A percentile compares a stretch with the other conserved stretches of the same genome.
These are phyloP conservation scores for Metschnikowia arizonensis DNA, from an alignment of 805 yeast genomes.

Conservation along the genomic window DNA sequence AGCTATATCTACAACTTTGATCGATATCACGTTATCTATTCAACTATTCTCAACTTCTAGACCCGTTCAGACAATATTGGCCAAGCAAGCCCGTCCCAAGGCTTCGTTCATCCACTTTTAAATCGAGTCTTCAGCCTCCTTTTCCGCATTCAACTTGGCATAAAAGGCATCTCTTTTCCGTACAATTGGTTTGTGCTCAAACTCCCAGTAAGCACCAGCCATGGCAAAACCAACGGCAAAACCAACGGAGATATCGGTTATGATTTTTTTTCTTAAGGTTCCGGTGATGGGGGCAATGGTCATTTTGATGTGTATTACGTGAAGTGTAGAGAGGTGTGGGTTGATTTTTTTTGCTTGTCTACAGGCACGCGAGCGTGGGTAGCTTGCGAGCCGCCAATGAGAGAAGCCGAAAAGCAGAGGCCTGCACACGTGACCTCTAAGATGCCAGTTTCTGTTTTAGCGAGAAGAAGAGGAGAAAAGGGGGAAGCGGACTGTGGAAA, in stretches of 20 bases:
- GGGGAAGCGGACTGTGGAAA: not conserved
- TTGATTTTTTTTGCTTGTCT: slow-evolving; percentile 3
- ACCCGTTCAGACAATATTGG: no score
- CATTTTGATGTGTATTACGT: slow-evolving; percentile 36
- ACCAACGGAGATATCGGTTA: slow-evolving; percentile 74
- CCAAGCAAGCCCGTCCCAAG: no score
- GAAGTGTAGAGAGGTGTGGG: not conserved
- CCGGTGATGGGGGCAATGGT: slow-evolving; percentile 87
- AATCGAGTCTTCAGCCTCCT: slow-evolving; percentile 52
- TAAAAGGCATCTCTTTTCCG: slow-evolving; percentile 82
- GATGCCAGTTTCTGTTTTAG: no score
- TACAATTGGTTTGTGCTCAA: slow-evolving; percentile 72
- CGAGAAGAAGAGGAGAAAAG: not conserved
- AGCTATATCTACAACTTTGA: no score
- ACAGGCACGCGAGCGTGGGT: slow-evolving; percentile 8
- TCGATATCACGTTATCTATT: not conserved
- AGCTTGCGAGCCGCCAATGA: slow-evolving; percentile 11
- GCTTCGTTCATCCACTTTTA: slow-evolving; percentile 4
- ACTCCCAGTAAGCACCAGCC: slow-evolving; percentile 78
- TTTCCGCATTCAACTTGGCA: slow-evolving; percentile 69
- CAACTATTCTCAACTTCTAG: not conserved
- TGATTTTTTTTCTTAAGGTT: slow-evolving; percentile 71
- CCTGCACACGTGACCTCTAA: slow-evolving; percentile 5
- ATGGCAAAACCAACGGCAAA: slow-evolving; percentile 52
- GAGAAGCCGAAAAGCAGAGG: slow-evolving; percentile 9